Percentiles rank a stretch among this genome's conserved stretches.
phyloP scores from a whole-genome alignment of 139 green algal species.

The Coccomyxa sp. region DNA sequence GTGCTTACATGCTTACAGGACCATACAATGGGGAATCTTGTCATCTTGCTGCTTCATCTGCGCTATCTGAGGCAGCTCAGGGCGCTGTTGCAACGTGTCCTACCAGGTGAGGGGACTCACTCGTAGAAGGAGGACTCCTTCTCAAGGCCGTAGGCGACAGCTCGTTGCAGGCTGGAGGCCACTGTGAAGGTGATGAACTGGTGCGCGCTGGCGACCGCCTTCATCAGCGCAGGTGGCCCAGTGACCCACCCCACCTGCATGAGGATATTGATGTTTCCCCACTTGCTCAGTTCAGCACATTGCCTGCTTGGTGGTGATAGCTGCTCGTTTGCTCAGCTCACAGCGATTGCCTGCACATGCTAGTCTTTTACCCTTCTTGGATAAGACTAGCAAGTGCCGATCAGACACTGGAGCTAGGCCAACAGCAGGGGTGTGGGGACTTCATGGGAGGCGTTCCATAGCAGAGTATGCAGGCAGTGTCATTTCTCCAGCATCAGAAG shows the following conservation, averaged over 20 bases:
- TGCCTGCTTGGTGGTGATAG: neutral
- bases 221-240: slow-evolving; percentile 51
- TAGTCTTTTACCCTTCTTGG: no score
- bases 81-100: neutral
- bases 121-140: slow-evolving; percentile 58
- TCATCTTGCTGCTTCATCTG: neutral
- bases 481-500: neutral
- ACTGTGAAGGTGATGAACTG: slow-evolving; percentile 82
- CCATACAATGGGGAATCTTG: no score
- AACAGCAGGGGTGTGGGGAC: no score
- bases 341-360: no score
- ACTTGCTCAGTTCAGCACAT: neutral
- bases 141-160: slow-evolving; percentile 66
- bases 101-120: slow-evolving; percentile 27
- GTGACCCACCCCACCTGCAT: slow-evolving; percentile 68
- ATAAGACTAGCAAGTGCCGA: no score
- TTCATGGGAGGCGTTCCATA: no score
- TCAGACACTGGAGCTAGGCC: no score
- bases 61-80: neutral
- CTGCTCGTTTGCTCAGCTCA: neutral
- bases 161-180: slow-evolving; percentile 61
- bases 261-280: no score
- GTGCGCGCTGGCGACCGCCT: slow-evolving; percentile 72
- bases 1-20: neutral
- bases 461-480: no score